Evolutionary conservation across 306 rosid genomes (phyloP).

Genomic region (Senna siamea): DNA sequence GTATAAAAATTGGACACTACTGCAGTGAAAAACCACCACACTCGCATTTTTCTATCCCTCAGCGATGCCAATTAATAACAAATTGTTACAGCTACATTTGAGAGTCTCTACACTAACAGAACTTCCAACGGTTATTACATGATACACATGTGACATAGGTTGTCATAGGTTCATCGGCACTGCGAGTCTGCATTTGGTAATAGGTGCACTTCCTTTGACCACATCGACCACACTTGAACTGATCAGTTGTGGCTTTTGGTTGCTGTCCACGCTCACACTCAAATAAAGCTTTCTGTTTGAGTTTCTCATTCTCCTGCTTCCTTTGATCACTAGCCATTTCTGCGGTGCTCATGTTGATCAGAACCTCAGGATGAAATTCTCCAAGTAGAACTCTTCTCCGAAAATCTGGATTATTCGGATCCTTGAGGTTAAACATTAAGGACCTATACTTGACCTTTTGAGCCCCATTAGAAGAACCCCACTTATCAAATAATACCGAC

Average conservation of each 20-base stretch:
- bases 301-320: conserved; percentile 67
- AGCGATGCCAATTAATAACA: conserved; percentile 38
- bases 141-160: conserved; percentile 87
- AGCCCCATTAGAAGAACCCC: conserved; percentile 93
- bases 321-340: conserved; percentile 98
- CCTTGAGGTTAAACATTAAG: conserved; percentile 89
- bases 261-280: conserved; percentile 81
- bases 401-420: conserved; percentile 88
- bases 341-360: conserved; percentile 70
- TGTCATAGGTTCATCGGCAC: conserved; percentile 99
- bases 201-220: conserved; percentile 92
- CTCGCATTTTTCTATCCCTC: conserved; percentile 42
- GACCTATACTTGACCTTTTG: conserved; percentile 94
- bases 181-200: conserved; percentile 98
- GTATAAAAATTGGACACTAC: conserved; percentile 40
- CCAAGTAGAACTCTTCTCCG: conserved; percentile 93
- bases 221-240: conserved; percentile 88
- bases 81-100: conserved; percentile 26
- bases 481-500: conserved; percentile 77
- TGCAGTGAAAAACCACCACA: conserved; percentile 41
- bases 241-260: conserved; percentile 88
- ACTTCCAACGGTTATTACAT: conserved; percentile 97
- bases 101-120: conserved; percentile 67
- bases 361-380: conserved; percentile 61
- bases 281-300: conserved; percentile 74